Percentiles rank a stretch among this genome's conserved stretches.
Conservation (phyloP, 331 rosid genomes). For the Rhamnella rubrinervis region DNA sequence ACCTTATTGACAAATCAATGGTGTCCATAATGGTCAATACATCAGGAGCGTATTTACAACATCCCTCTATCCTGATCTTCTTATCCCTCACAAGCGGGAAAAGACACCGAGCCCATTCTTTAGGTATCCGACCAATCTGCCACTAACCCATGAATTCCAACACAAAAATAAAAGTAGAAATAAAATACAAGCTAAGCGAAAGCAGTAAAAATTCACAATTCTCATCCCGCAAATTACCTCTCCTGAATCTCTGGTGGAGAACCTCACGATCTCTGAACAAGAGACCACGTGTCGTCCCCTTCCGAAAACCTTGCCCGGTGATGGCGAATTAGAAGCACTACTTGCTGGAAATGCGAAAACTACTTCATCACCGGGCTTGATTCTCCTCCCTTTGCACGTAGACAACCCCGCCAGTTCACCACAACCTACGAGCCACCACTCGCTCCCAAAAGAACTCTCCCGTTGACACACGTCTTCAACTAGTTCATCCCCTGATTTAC, state of each 20-base stretch:
- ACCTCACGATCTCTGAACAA: slow-evolving; percentile 85
- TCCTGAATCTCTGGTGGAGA: slow-evolving; percentile 60
- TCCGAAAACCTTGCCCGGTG: slow-evolving; percentile 65
- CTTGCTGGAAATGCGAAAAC: slow-evolving; percentile 61
- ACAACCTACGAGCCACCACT: slow-evolving; percentile 79
- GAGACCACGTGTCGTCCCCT: slow-evolving; percentile 47
- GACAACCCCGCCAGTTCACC: slow-evolving; percentile 70
- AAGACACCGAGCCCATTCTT: slow-evolving; percentile 93
- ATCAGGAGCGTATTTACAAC: slow-evolving; percentile 66
- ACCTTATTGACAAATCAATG: slow-evolving; percentile 74
- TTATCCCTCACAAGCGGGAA: slow-evolving; percentile 79
- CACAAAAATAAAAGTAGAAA: not conserved
- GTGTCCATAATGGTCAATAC: slow-evolving; percentile 79
- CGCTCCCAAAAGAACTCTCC: slow-evolving; percentile 27
- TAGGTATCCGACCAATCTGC: slow-evolving; percentile 94
- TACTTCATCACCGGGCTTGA: slow-evolving; percentile 67
- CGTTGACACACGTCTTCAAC: slow-evolving; percentile 22
- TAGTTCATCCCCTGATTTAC: slow-evolving; percentile 22
- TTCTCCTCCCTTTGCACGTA: slow-evolving; percentile 75
- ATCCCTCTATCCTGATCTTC: slow-evolving; percentile 70
- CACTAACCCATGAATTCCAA: slow-evolving; percentile 19
- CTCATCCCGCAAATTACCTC: slow-evolving; percentile 50
- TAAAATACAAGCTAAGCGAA: slow-evolving; percentile 6
- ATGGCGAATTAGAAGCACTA: slow-evolving; percentile 32
- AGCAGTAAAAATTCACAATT: not conserved